These are phyloP conservation scores for Dendrocalamus latiflorus DNA, from an alignment of 202 grass and related monocot species.

Conservation along the genomic window DNA sequence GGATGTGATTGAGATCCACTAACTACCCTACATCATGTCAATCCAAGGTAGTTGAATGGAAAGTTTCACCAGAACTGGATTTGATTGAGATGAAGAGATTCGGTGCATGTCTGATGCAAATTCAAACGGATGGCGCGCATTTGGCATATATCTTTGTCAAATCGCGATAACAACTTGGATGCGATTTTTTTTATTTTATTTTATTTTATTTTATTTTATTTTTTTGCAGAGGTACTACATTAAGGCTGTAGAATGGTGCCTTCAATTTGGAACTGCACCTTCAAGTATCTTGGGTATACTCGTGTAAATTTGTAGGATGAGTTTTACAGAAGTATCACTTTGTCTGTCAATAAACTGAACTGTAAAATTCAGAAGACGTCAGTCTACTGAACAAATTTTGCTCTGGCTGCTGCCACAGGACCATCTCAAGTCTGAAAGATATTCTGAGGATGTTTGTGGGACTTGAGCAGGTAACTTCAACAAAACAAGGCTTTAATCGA, in stretches of 20 bases:
- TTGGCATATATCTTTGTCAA: background rate
- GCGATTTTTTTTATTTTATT: too few species aligned
- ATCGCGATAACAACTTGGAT: background rate
- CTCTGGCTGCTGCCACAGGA: background rate
- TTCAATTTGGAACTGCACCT: background rate
- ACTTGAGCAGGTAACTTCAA: background rate
- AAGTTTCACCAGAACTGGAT: background rate
- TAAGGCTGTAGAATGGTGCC: background rate
- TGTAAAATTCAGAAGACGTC: background rate
- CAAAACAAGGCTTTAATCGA: background rate
- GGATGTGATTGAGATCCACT: background rate
- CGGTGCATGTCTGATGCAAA: background rate
- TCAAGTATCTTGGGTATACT: background rate
- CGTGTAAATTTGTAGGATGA: background rate
- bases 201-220: too few species aligned
- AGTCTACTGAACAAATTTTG: background rate
- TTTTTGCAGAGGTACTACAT: too few species aligned
- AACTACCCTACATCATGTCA: background rate
- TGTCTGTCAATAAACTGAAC: background rate
- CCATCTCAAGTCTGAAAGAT: background rate
- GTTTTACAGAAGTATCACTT: background rate
- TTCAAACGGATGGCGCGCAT: background rate
- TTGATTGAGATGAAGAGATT: conserved; percentile 5
- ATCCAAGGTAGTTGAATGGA: background rate
- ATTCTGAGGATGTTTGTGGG: background rate